Base-by-base conservation (phyloP, 1,284 basidiomycete genomes). In the Rugosomyces carneus region DNA sequence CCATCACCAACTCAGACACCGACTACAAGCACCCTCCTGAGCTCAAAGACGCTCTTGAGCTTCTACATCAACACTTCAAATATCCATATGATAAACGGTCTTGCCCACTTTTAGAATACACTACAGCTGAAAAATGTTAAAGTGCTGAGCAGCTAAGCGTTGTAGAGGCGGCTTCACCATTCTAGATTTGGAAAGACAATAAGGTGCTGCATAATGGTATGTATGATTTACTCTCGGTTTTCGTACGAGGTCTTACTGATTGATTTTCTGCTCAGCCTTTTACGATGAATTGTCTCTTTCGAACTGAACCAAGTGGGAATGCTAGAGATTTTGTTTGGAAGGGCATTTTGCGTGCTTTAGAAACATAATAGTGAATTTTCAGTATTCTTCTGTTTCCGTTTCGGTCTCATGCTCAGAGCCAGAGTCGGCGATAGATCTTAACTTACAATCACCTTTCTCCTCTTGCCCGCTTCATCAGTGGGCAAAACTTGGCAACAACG, bases 291-390 rank as follows among this genome's bases (percentile, higher is more conserved):
- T 78, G 7, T 89, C 89, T 64, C 61, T 89, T 56, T 65, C 78
- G 7, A 87, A 75, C 76, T 1, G 84, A 88, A 58, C 74, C 82
- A 7, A 73, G 72, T 42, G 87, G 86, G 39, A 89, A 89, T 59
- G 70, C 86, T 18, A 70, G 84, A 46, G 76, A 80, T 45, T 88
- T 89, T 55, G 81, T 89, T 29, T 80, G 81, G 79, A 81, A 78
- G 50, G 85, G 85, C 1, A 53, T 89, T 26, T 60, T 88, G 51
- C 58, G 65, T 1, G 71, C 70, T 16, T 54, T 76, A 32, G 60
- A 66, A 39, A 37, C 52, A n/a, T 50, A 45, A 34, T n/a, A n/a
- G n/a, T n/a, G n/a, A n/a, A n/a, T n/a, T n/a, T n/a, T n/a, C n/a
- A n/a, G n/a, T n/a, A n/a, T n/a, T n/a, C n/a, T n/a, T n/a, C n/a